Conservation (phyloP, 148 eudicot genomes). For the Amaranthus cruentus region DNA sequence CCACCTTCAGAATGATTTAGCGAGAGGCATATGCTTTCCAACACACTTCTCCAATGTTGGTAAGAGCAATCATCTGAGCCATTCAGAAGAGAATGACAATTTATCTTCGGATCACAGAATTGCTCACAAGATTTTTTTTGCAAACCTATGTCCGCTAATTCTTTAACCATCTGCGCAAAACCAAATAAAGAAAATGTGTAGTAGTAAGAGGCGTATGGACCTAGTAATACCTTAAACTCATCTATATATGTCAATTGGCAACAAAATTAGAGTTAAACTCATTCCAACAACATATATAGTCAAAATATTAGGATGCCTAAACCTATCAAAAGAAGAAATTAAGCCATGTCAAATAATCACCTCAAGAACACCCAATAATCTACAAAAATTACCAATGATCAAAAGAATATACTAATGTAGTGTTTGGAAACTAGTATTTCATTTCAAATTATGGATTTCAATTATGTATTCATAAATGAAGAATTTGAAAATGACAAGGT, state of each 20-base stretch:
- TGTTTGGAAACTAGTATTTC: too few relatives aligned
- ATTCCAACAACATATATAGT: neutral
- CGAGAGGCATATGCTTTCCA: constrained; percentile 47
- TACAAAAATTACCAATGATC: neutral
- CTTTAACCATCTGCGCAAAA: constrained; percentile 34
- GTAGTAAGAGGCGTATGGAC: constrained; percentile 14
- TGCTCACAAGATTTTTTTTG: constrained; percentile 27
- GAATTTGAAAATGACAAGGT: too few relatives aligned
- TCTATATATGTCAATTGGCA: neutral
- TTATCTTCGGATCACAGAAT: constrained; percentile 34
- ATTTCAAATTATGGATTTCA: too few relatives aligned
- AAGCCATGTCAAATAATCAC: neutral
- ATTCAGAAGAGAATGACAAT: constrained; percentile 31
- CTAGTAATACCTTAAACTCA: neutral
- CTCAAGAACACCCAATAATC: neutral
- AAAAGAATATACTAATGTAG: neutral
- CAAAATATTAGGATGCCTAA: neutral
- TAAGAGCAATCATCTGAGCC: constrained; percentile 41
- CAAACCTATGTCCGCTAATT: constrained; percentile 21
- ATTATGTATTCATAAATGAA: too few relatives aligned
- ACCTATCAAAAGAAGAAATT: neutral
- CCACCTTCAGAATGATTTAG: constrained; percentile 39
- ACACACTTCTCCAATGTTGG: constrained; percentile 40
- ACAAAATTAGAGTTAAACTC: neutral
- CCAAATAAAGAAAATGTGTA: constrained; percentile 15